Percentiles rank a stretch among this genome's conserved stretches.
phyloP scores from a whole-genome alignment of 805 yeast species.

The Lipomyces anomalus region DNA sequence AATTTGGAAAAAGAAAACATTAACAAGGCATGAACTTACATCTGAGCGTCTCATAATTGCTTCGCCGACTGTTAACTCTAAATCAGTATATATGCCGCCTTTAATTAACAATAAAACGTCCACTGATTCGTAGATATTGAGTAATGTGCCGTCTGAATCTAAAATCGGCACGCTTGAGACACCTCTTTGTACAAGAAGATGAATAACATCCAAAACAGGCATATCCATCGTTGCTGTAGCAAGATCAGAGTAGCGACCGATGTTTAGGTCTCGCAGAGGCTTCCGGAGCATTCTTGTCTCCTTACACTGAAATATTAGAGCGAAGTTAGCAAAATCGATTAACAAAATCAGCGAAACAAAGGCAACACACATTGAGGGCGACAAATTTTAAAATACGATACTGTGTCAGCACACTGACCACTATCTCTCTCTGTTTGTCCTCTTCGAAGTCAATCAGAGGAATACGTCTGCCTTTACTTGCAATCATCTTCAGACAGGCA shows the following conservation, averaged over 20 bases:
- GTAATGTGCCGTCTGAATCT: slow-evolving; percentile 61
- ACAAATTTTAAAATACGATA: slow-evolving; percentile 93
- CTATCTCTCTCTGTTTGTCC: slow-evolving; percentile 86
- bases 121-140: slow-evolving; percentile 92
- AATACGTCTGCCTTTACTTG: slow-evolving; percentile 82
- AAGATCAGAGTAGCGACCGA: slow-evolving; percentile 54
- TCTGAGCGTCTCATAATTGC: slow-evolving; percentile 90
- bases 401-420: slow-evolving; percentile 91
- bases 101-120: slow-evolving; percentile 89
- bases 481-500: slow-evolving; percentile 88
- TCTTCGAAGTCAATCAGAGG: slow-evolving; percentile 94
- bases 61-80: slow-evolving; percentile 89
- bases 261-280: slow-evolving; percentile 64
- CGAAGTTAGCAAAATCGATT: slow-evolving; percentile 66
- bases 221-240: slow-evolving; percentile 82
- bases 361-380: slow-evolving; percentile 54
- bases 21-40: slow-evolving; percentile 1
- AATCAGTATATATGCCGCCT: slow-evolving; percentile 88
- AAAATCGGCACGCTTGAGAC: slow-evolving; percentile 91
- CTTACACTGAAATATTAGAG: slow-evolving; percentile 48
- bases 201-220: slow-evolving; percentile 90
- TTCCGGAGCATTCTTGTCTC: slow-evolving; percentile 78
- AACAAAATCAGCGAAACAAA: slow-evolving; percentile 51
- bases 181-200: slow-evolving; percentile 66
- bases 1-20: not conserved